A percentile compares a stretch with the other conserved stretches of the same genome.
Evolutionary conservation across 2,329 filamentous ascomycete genomes (phyloP).

Genomic region (Ophiostoma tasmaniense): DNA sequence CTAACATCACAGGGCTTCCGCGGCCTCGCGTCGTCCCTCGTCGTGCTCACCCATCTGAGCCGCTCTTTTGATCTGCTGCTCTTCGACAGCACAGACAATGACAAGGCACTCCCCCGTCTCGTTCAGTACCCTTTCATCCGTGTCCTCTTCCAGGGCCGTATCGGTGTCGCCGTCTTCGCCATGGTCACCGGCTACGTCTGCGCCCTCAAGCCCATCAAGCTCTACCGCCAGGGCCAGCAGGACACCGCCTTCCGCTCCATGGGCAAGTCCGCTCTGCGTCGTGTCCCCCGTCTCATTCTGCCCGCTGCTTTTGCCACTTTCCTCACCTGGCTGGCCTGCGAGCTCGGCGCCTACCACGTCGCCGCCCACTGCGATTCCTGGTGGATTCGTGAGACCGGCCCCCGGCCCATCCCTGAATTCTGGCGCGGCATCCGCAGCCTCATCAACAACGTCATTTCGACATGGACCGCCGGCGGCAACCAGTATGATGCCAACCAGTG

Average conservation of each 20-base stretch:
- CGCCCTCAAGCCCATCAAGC: conserved; percentile 50
- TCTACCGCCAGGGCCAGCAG: conserved; percentile 45
- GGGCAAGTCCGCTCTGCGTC: conserved; percentile 48
- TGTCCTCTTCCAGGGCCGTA: conserved; percentile 51
- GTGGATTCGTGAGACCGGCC: conserved; percentile 47
- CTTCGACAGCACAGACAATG: conserved; percentile 30
- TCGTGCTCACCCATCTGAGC: conserved; percentile 46
- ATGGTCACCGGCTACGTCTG: conserved; percentile 58
- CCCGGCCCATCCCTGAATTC: conserved; percentile 32
- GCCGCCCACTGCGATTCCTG: conserved; percentile 49
- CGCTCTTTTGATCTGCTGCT: conserved; percentile 36
- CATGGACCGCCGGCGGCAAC: conserved; percentile 44
- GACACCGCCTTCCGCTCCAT: conserved; percentile 46
- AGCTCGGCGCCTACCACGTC: conserved; percentile 49
- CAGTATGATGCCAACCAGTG: conserved; percentile 51
- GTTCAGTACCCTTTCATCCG: conserved; percentile 53
- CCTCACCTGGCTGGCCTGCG: conserved; percentile 44
- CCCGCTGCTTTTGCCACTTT: conserved; percentile 47
- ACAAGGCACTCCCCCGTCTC: conserved; percentile 37
- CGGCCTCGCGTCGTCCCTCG: conserved; percentile 45
- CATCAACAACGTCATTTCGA: conserved; percentile 37
- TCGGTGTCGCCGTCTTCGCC: conserved; percentile 59
- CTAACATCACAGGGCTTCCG: conserved; percentile 40
- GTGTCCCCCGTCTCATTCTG: conserved; percentile 49
- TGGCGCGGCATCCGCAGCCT: conserved; percentile 36